These are phyloP conservation scores for Xylaria multiplex DNA, from an alignment of 2,329 filamentous ascomycete species.

Conservation along the genomic window DNA sequence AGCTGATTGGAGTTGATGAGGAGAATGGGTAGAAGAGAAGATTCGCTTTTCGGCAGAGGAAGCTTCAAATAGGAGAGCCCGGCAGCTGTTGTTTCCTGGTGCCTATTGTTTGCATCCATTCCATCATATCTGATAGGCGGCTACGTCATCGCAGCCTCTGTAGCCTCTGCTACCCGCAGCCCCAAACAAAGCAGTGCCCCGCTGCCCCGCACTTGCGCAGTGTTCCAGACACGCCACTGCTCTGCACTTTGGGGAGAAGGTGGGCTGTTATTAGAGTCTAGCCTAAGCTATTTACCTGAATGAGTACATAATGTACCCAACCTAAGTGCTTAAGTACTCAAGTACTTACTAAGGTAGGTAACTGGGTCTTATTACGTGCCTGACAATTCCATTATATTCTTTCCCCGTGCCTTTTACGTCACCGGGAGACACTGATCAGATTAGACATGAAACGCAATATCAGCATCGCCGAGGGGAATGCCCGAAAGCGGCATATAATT, in stretches of 20 bases:
- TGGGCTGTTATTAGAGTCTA: too few relatives aligned
- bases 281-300: too few relatives aligned
- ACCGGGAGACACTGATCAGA: conserved; percentile 22
- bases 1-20: conserved; percentile 13
- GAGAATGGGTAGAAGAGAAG: conserved; percentile 10
- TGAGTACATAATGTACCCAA: not conserved
- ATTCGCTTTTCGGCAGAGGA: conserved; percentile 1
- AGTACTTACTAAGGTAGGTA: not conserved
- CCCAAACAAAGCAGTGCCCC: conserved; percentile 23
- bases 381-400: conserved; percentile 14
- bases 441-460: not conserved
- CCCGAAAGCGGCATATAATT: conserved; percentile 14
- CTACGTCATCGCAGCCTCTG: conserved; percentile 37
- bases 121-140: conserved; percentile 33
- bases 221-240: not conserved
- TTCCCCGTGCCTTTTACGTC: conserved; percentile 30
- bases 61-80: conserved; percentile 33
- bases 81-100: conserved; percentile 29
- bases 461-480: not conserved
- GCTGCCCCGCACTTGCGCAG: conserved; percentile 1
- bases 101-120: conserved; percentile 27
- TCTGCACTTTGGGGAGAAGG: too few relatives aligned
- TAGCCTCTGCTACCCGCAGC: conserved; percentile 21
- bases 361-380: not conserved
- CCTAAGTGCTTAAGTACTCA: conserved; percentile 1